phyloP scores from a whole-genome alignment of 1,284 basidiomycete species.

The Crocinoboletus sp. region DNA sequence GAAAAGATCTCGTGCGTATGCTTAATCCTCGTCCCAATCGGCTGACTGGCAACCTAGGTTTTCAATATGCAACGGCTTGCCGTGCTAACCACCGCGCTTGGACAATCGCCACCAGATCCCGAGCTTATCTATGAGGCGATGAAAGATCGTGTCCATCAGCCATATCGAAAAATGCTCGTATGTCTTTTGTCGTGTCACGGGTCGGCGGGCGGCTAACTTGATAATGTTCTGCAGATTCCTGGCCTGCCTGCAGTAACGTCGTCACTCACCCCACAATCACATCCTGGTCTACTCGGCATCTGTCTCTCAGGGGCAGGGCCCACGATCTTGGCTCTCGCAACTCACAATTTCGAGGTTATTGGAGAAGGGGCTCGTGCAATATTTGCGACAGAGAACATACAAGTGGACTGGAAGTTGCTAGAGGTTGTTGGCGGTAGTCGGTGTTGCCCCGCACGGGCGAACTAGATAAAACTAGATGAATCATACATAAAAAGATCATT shows the following conservation, averaged over 20 bases:
- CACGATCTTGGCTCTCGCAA: conserved; percentile 96
- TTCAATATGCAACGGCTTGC: conserved; percentile 98
- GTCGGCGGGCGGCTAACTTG: background rate
- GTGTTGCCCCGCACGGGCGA: conserved; percentile 18
- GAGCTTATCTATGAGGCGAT: conserved; percentile 98
- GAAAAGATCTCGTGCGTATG: conserved; percentile 83
- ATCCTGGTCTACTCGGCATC: conserved; percentile 94
- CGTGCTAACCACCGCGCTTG: conserved; percentile 95
- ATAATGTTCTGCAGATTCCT: conserved; percentile 67
- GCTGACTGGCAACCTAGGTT: conserved; percentile 52
- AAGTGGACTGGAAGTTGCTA: conserved; percentile 81
- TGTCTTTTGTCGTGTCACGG: conserved; percentile 24
- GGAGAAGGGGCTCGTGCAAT: conserved; percentile 76
- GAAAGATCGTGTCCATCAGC: conserved; percentile 98
- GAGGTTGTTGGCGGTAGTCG: conserved; percentile 55
- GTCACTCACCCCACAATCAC: conserved; percentile 80
- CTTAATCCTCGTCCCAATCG: background rate
- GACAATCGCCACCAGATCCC: conserved; percentile 86
- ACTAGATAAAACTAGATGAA: conserved; percentile 15
- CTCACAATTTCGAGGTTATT: conserved; percentile 76
- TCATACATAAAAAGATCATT: conserved; percentile 18
- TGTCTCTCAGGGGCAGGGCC: conserved; percentile 98
- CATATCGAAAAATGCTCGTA: conserved; percentile 87
- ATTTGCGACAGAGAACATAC: conserved; percentile 67
- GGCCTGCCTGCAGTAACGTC: conserved; percentile 90